Base-by-base conservation (phyloP, 2,329 filamentous ascomycete genomes). In the Sporothrix curviconia region DNA sequence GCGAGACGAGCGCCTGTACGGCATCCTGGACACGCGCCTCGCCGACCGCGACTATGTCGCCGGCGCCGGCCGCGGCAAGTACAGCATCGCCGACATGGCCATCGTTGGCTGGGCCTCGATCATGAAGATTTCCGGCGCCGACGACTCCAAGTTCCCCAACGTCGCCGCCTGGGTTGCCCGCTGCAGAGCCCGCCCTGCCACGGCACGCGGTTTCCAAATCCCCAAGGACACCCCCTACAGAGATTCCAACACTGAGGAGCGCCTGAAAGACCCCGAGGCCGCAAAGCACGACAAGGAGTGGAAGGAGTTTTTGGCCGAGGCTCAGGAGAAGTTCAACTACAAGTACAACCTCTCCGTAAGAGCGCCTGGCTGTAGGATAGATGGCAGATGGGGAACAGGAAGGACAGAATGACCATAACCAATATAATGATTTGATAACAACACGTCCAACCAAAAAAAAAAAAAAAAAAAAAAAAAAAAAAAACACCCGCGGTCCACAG, bases 1-100 rank as follows among this genome's bases (percentile, higher is more conserved):
- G 87, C 65, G 89, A 92, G 75, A 83, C 84, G 1, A 87, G 62
- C 82, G 89, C 3, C 77, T 92, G 1, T 92, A 91, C 71, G 80
- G 85, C 24, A 76, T 92, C 19, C 77, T 92, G 1, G 80, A 92
- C 68, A 76, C 77, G 65, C 85, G 86, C 55, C 81, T 92, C 14
- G 64, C 64, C 14, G 66, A 69, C 36, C 73, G 78, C 3, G 76
- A 81, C 55, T 83, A 73, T 61, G 66, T 83, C 7, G 80, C 76
- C 3, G 85, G 85, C 3, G 67, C 76, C 1, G 76, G 71, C 12
- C 66, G 66, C 25, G 79, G 83, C 62, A 81, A 79, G 65, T 84
- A 78, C 70, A 82, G 78, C 64, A 83, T 87, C 57, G 87, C 84
- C 0, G 89, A 92, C 71, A 90, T 92, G 56, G 79, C 85, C 30